phyloP scores from a whole-genome alignment of 2,329 filamentous ascomycete species.

The Onygena corvina region DNA sequence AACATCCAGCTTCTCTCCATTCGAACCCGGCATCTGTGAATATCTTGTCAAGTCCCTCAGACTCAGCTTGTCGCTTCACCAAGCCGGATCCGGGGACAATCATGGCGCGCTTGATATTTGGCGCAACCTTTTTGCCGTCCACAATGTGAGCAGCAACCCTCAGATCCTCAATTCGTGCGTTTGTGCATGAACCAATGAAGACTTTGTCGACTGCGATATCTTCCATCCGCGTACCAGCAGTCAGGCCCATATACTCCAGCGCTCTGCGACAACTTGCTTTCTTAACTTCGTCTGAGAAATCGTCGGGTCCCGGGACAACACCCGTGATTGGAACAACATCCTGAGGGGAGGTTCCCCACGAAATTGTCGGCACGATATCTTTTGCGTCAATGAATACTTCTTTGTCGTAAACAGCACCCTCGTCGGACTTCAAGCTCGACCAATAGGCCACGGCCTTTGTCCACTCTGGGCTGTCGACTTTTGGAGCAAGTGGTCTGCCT shows the following conservation, averaged over 20 bases:
- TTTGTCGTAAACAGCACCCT: constrained; percentile 78
- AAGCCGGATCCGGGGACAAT: constrained; percentile 91
- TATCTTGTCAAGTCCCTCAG: constrained; percentile 84
- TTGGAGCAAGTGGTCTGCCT: constrained; percentile 76
- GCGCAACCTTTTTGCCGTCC: constrained; percentile 72
- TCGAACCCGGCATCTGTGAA: constrained; percentile 89
- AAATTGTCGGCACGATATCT: constrained; percentile 85
- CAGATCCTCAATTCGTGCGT: constrained; percentile 91
- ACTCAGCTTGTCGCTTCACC: constrained; percentile 82
- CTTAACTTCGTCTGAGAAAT: constrained; percentile 67
- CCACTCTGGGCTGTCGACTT: constrained; percentile 75
- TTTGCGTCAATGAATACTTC: constrained; percentile 83
- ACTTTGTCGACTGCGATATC: constrained; percentile 91
- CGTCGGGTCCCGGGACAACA: constrained; percentile 77
- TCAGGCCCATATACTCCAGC: constrained; percentile 93
- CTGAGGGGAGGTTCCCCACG: constrained; percentile 94
- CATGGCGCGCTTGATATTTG: constrained; percentile 88
- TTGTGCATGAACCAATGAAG: constrained; percentile 97
- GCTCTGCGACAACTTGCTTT: constrained; percentile 68
- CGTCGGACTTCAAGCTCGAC: constrained; percentile 72
- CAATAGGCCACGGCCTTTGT: constrained; percentile 79
- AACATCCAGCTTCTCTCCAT: constrained; percentile 96
- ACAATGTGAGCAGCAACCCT: constrained; percentile 76
- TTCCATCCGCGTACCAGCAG: constrained; percentile 74
- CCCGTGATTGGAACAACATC: constrained; percentile 92